phyloP scores from a whole-genome alignment of 2,329 filamentous ascomycete species.

The Ilyonectria robusta region DNA sequence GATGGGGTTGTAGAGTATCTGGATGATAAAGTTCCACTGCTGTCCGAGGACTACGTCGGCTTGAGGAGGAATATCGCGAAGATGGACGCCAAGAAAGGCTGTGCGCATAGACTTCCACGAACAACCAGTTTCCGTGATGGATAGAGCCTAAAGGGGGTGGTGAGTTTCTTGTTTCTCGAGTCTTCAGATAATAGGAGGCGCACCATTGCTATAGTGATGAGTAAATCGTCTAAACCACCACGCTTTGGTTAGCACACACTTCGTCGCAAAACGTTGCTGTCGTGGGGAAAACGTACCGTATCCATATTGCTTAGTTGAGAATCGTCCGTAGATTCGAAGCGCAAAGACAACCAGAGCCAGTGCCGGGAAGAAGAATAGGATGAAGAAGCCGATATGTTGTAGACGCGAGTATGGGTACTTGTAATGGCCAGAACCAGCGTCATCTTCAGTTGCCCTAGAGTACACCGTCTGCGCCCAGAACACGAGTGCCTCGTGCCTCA shows the following conservation, averaged over 20 bases:
- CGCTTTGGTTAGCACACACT: constrained; percentile 4
- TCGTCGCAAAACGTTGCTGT: not conserved
- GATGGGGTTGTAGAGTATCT: constrained; percentile 61
- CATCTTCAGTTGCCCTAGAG: constrained; percentile 15
- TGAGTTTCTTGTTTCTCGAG: not conserved
- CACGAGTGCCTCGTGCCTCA: constrained; percentile 28
- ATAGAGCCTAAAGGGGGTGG: constrained; percentile 17
- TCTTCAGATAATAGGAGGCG: not conserved
- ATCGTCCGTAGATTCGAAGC: constrained; percentile 33
- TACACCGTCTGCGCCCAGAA: constrained; percentile 24
- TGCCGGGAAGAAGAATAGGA: constrained; percentile 36
- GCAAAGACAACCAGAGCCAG: constrained; percentile 32
- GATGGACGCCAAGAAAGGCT: constrained; percentile 45
- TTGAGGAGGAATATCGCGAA: constrained; percentile 50
- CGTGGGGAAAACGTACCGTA: constrained; percentile 23
- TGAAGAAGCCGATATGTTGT: constrained; percentile 37
- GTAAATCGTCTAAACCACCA: constrained; percentile 26
- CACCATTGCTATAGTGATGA: constrained; percentile 37
- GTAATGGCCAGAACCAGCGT: constrained; percentile 12
- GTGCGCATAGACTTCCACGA: constrained; percentile 37
- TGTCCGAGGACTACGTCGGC: constrained; percentile 40
- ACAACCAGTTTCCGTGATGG: constrained; percentile 34
- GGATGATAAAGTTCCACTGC: constrained; percentile 55
- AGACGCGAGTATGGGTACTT: constrained; percentile 34
- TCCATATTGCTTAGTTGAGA: constrained; percentile 35